Evolutionary conservation across 345 rosid genomes (phyloP).

Genomic region (Microthlaspi erraticum): DNA sequence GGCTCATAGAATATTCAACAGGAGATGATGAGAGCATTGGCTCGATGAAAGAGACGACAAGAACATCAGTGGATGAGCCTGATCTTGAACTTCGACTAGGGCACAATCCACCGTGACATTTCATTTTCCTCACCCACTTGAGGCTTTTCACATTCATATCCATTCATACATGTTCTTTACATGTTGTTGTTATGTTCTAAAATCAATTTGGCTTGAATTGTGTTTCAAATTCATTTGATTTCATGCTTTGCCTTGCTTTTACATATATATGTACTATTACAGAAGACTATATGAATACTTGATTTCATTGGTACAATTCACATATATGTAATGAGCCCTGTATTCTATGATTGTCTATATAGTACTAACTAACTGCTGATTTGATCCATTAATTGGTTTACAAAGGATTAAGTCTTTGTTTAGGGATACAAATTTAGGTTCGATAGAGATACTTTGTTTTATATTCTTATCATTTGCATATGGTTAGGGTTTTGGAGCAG

Average conservation of each 20-base stretch:
- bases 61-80: slow-evolving; percentile 59
- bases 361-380: neutral
- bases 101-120: slow-evolving; percentile 48
- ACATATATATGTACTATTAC: slow-evolving; percentile 10
- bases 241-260: slow-evolving; percentile 32
- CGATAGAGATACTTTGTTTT: neutral
- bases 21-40: slow-evolving; percentile 39
- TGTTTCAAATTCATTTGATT: slow-evolving; percentile 33
- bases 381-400: slow-evolving; percentile 13
- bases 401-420: neutral
- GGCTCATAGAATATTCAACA: slow-evolving; percentile 26
- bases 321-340: neutral
- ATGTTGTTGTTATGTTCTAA: slow-evolving; percentile 33
- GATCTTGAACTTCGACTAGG: slow-evolving; percentile 95
- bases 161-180: slow-evolving; percentile 35
- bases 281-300: slow-evolving; percentile 10
- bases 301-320: neutral
- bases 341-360: neutral
- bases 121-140: slow-evolving; percentile 34
- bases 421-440: neutral
- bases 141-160: slow-evolving; percentile 23
- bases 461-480: slow-evolving; percentile 8
- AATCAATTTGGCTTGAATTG: slow-evolving; percentile 26
- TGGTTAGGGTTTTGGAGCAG: slow-evolving; percentile 15
- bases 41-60: slow-evolving; percentile 42